phyloP scores from a whole-genome alignment of 805 yeast species.

The Cyberlindnera suaveolens region DNA sequence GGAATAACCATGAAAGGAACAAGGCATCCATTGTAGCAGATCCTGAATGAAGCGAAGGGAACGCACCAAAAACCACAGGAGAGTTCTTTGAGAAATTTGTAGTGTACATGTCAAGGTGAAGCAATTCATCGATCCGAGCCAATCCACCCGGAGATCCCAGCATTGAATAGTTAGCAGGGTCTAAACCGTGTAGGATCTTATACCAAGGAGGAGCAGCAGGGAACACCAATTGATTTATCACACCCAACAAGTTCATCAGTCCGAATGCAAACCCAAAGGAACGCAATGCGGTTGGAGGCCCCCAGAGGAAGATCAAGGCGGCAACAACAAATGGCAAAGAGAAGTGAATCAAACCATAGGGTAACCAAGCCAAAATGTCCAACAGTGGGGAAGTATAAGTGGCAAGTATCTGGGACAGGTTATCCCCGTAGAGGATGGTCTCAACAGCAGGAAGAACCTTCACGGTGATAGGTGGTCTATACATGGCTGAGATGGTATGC shows the following conservation, averaged over 20 bases:
- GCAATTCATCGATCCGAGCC: slow-evolving; percentile 72
- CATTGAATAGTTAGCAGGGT: slow-evolving; percentile 89
- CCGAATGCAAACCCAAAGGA: slow-evolving; percentile 92
- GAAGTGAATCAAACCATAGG: slow-evolving; percentile 88
- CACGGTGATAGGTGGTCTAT: slow-evolving; percentile 87
- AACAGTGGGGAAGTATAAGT: slow-evolving; percentile 56
- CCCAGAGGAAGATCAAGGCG: slow-evolving; percentile 70
- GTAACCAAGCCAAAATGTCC: slow-evolving; percentile 91
- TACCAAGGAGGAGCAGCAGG: slow-evolving; percentile 99
- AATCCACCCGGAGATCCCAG: slow-evolving; percentile 94
- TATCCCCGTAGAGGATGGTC: slow-evolving; percentile 87
- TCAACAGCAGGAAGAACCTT: slow-evolving; percentile 87
- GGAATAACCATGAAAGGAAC: slow-evolving; percentile 79
- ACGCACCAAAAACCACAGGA: slow-evolving; percentile 92
- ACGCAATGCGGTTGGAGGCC: slow-evolving; percentile 82
- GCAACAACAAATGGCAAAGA: slow-evolving; percentile 89
- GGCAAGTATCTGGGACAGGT: slow-evolving; percentile 77
- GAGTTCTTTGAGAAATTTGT: slow-evolving; percentile 71
- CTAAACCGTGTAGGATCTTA: slow-evolving; percentile 73
- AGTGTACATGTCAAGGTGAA: slow-evolving; percentile 81
- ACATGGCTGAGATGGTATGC: slow-evolving; percentile 60
- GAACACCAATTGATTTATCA: slow-evolving; percentile 69
- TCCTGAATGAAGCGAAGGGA: slow-evolving; percentile 85
- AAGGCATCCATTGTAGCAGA: slow-evolving; percentile 91
- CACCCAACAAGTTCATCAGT: slow-evolving; percentile 86